phyloP scores from a whole-genome alignment of 768 basidiomycete species.

The Boletus speciosus region DNA sequence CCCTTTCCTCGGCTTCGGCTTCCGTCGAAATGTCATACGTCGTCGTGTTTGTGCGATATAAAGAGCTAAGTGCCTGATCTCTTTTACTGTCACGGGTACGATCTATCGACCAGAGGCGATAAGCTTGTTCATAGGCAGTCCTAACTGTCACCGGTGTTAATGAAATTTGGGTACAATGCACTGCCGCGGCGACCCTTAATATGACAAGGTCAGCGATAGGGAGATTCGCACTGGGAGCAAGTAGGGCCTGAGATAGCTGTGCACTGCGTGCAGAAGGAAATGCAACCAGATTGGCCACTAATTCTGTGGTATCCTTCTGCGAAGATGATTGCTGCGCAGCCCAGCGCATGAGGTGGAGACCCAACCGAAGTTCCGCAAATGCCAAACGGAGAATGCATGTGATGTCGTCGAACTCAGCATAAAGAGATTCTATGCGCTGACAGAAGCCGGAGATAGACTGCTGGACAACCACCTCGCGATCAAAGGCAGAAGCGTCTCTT shows the following conservation, averaged over 20 bases:
- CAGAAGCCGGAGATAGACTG: constrained; percentile 75
- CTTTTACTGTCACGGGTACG: constrained; percentile 63
- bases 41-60: constrained; percentile 67
- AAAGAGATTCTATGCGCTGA: constrained; percentile 65
- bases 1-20: constrained; percentile 74
- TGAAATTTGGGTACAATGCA: constrained; percentile 21
- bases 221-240: constrained; percentile 7
- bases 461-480: constrained; percentile 72
- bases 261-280: constrained; percentile 56
- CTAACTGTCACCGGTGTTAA: constrained; percentile 33
- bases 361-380: constrained; percentile 64
- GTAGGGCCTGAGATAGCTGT: constrained; percentile 30
- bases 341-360: constrained; percentile 54
- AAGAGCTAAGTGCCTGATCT: constrained; percentile 60
- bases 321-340: constrained; percentile 16
- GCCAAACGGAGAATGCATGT: constrained; percentile 62
- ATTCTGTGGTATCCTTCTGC: constrained; percentile 17
- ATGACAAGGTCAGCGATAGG: constrained; percentile 33
- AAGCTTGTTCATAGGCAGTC: constrained; percentile 61
- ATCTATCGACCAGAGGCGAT: constrained; percentile 83
- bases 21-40: constrained; percentile 59
- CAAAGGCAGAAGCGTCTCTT: constrained; percentile 36
- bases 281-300: constrained; percentile 38
- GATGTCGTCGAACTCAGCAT: constrained; percentile 72
- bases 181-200: constrained; percentile 43